Conservation (phyloP, 2,329 filamentous ascomycete species). For the Ophiostoma piceae region DNA sequence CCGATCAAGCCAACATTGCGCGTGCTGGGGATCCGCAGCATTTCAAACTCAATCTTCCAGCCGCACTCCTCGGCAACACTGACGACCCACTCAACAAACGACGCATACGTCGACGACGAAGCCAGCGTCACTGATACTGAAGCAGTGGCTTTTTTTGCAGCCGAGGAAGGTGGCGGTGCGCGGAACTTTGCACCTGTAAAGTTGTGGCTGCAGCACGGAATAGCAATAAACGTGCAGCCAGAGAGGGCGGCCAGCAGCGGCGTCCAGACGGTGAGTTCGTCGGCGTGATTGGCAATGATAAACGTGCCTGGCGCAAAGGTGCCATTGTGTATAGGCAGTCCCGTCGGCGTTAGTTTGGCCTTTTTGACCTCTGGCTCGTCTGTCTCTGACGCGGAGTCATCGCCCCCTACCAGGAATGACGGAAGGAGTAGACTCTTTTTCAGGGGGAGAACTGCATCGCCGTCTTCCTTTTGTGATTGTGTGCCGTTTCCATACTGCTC, state of each 20-base stretch:
- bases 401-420: conserved; percentile 16
- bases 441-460: not conserved
- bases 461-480: conserved; percentile 24
- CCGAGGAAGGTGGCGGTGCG: conserved; percentile 50
- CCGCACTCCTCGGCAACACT: conserved; percentile 66
- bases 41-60: conserved; percentile 73
- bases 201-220: conserved; percentile 91
- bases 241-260: conserved; percentile 76
- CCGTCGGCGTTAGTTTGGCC: conserved; percentile 22
- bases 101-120: conserved; percentile 69
- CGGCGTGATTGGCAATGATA: conserved; percentile 94
- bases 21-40: conserved; percentile 87
- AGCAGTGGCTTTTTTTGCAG: conserved; percentile 47
- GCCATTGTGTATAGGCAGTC: conserved; percentile 48
- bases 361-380: not conserved
- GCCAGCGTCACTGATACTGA: conserved; percentile 42
- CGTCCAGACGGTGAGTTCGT: conserved; percentile 94
- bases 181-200: conserved; percentile 71
- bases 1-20: conserved; percentile 79
- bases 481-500: conserved; percentile 51
- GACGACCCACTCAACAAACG: conserved; percentile 72
- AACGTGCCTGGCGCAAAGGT: conserved; percentile 71
- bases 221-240: conserved; percentile 77
- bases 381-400: not conserved
- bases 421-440: conserved; percentile 42